Evolutionary conservation across 139 green algal species (phyloP).

Genomic region (Dunaliella primolecta): DNA sequence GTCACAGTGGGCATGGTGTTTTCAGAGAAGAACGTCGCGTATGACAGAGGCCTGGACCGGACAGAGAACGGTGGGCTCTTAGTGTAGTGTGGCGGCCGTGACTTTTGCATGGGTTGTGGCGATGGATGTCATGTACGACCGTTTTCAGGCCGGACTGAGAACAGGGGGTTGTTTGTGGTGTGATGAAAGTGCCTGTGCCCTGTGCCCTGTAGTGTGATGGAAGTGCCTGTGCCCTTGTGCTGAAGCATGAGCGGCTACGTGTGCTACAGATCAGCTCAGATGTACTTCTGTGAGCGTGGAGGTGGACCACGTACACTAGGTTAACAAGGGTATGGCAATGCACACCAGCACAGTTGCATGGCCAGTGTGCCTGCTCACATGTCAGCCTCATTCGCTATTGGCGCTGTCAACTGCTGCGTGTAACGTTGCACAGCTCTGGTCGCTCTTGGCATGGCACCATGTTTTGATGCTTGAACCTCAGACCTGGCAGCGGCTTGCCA

Average conservation of each 20-base stretch:
- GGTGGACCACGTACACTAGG: no score
- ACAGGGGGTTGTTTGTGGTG: neutral
- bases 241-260: neutral
- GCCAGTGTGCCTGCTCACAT: no score
- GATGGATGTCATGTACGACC: neutral
- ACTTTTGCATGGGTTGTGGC: neutral
- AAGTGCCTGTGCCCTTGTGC: neutral
- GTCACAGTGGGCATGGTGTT: slow-evolving; percentile 45
- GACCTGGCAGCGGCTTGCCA: no score
- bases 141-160: neutral
- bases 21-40: slow-evolving; percentile 26
- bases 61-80: slow-evolving; percentile 6
- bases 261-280: no score
- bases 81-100: neutral
- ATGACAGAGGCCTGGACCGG: slow-evolving; percentile 25
- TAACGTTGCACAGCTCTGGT: no score
- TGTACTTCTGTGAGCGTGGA: no score
- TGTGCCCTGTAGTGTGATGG: neutral
- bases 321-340: no score
- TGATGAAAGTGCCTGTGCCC: neutral
- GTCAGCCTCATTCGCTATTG: no score
- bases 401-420: no score
- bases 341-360: no score
- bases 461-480: no score
- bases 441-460: no score